Evolutionary conservation across 129 eudicot species (phyloP).

Genomic region (Artemisia tridentata): DNA sequence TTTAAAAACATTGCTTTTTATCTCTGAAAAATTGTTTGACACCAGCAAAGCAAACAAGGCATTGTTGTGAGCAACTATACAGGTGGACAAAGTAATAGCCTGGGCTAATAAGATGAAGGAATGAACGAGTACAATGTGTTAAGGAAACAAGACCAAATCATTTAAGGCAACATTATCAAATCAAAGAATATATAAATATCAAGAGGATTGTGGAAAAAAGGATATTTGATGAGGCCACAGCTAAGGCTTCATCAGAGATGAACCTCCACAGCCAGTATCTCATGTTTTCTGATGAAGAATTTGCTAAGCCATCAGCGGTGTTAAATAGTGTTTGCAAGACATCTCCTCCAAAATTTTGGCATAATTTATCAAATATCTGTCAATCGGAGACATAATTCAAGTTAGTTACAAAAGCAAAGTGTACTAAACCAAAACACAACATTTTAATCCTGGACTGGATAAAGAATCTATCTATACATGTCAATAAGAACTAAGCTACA

Average conservation of each 20-base stretch:
- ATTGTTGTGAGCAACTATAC: constrained; percentile 98
- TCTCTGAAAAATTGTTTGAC: constrained; percentile 94
- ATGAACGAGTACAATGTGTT: constrained; percentile 72
- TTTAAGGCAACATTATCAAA: constrained; percentile 5
- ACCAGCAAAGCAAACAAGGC: constrained; percentile 91
- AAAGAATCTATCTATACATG: constrained; percentile 12
- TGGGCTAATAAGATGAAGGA: constrained; percentile 92
- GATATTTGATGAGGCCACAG: constrained; percentile 84
- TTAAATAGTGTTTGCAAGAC: constrained; percentile 83
- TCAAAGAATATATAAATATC: neutral
- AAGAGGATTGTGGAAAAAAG: constrained; percentile 32
- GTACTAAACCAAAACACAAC: constrained; percentile 7
- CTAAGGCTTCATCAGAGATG: constrained; percentile 68
- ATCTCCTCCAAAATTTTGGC: constrained; percentile 97
- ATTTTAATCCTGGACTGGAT: neutral
- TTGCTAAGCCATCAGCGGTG: constrained; percentile 78
- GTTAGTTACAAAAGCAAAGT: constrained; percentile 1
- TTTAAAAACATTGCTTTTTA: constrained; percentile 92
- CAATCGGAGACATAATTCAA: constrained; percentile 14
- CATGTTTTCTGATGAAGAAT: constrained; percentile 59
- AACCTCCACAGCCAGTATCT: constrained; percentile 68
- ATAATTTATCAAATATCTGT: constrained; percentile 94
- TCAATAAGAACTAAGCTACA: constrained; percentile 14
- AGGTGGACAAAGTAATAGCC: constrained; percentile 84
- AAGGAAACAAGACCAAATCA: constrained; percentile 47